These are phyloP conservation scores for Canariomyces notabilis DNA, from an alignment of 2,329 filamentous ascomycete species.

Conservation along the genomic window DNA sequence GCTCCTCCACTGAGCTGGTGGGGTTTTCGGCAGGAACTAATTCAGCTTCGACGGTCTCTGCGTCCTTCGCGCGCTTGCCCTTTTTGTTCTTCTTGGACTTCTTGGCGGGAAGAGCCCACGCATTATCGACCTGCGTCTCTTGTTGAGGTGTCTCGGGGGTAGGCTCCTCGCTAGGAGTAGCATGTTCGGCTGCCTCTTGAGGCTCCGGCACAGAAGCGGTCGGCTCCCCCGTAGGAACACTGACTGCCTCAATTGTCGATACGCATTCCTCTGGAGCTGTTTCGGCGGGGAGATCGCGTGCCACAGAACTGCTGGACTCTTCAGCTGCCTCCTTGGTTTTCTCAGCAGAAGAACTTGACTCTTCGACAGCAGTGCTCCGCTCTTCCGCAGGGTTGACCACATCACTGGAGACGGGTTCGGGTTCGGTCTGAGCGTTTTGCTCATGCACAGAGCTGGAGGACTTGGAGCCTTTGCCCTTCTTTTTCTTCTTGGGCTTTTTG, in stretches of 20 bases:
- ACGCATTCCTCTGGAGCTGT: background rate
- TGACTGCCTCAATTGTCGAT: background rate
- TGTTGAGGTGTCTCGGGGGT: background rate
- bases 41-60: background rate
- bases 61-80: constrained; percentile 16
- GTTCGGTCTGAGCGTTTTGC: too few relatives aligned
- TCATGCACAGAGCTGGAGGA: background rate
- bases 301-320: background rate
- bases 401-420: too few relatives aligned
- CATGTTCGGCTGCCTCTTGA: too few relatives aligned
- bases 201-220: background rate
- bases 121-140: background rate
- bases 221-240: background rate
- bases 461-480: constrained; percentile 15
- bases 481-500: constrained; percentile 18
- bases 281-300: background rate
- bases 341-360: background rate
- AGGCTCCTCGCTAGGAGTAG: too few relatives aligned
- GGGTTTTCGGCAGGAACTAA: background rate
- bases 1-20: background rate
- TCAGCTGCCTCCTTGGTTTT: background rate
- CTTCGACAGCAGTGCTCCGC: background rate
- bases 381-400: too few relatives aligned
- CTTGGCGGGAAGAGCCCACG: constrained; percentile 17
- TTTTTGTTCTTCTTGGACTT: constrained; percentile 31